Percentiles rank a stretch among this genome's conserved stretches.
Evolutionary conservation across 139 green algal species (phyloP).

Genomic region (Limnomonas spitsbergensis): DNA sequence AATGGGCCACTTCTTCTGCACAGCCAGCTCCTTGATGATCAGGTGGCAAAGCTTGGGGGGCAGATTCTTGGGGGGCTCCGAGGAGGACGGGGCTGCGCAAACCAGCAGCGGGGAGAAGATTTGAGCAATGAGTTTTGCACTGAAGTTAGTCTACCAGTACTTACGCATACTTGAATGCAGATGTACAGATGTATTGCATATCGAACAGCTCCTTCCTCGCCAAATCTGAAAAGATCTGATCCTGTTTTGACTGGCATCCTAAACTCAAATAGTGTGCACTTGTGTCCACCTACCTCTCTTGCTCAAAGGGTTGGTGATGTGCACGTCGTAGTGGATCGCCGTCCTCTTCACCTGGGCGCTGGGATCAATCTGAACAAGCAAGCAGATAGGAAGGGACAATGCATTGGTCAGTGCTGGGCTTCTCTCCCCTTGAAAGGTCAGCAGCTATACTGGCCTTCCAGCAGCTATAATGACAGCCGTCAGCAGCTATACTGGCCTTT

Average conservation of each 20-base stretch:
- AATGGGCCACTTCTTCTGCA: slow-evolving; percentile 21
- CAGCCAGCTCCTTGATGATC: slow-evolving; percentile 17
- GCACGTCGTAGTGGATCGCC: slow-evolving; percentile 22
- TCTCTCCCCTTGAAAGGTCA: too few relatives aligned
- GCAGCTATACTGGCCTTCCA: too few relatives aligned
- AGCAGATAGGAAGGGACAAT: too few relatives aligned
- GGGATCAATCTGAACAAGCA: neutral
- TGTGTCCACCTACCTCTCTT: neutral
- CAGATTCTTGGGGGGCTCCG: neutral
- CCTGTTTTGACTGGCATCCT: too few relatives aligned
- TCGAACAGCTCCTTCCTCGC: neutral
- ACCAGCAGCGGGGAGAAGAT: neutral
- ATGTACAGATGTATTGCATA: neutral
- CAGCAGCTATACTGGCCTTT: too few relatives aligned
- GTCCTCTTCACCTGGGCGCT: slow-evolving; percentile 5
- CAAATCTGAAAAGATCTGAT: neutral
- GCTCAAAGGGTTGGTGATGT: slow-evolving; percentile 7
- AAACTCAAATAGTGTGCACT: neutral
- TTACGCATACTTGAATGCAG: neutral
- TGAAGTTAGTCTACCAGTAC: neutral
- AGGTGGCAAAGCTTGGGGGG: slow-evolving; percentile 16
- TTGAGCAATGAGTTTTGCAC: neutral
- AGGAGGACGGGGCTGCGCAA: neutral
- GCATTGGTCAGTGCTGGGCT: too few relatives aligned
- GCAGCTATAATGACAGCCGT: too few relatives aligned